phyloP scores from a whole-genome alignment of 176 grass and related monocot genomes.

The Thalia dealbata region DNA sequence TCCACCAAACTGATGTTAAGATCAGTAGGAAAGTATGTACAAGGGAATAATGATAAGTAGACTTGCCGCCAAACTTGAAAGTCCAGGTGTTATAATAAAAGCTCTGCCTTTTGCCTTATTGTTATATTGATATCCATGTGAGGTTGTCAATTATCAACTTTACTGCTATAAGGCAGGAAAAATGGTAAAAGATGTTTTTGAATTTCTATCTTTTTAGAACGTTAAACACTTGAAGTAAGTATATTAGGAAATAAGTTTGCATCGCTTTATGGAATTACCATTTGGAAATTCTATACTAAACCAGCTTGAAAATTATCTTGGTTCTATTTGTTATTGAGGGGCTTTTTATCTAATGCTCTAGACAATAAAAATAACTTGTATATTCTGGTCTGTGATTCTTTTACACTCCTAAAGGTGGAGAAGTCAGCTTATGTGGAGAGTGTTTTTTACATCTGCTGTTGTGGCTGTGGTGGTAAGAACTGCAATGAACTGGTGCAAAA shows the following conservation, averaged over 20 bases:
- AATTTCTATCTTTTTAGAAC: no score
- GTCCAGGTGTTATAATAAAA: no score
- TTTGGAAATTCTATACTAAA: neutral
- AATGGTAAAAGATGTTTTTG: no score
- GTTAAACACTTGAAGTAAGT: neutral
- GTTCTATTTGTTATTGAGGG: neutral
- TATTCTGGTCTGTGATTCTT: neutral
- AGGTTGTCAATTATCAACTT: neutral
- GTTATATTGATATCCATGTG: no score
- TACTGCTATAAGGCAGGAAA: neutral
- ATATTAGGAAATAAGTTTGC: neutral
- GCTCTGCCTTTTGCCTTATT: no score
- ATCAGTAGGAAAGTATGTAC: no score
- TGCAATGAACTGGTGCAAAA: conserved; percentile 92
- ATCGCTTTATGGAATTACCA: neutral
- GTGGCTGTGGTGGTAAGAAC: conserved; percentile 90
- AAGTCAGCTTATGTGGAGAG: conserved; percentile 99
- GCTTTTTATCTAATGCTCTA: neutral
- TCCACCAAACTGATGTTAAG: no score
- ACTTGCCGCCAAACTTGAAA: no score
- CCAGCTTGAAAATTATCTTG: neutral
- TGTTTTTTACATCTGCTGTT: conserved; percentile 98
- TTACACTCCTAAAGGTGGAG: conserved; percentile 62
- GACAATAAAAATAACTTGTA: neutral
- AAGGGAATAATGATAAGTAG: no score